Conservation (phyloP, 1,284 basidiomycete genomes). For the Trichosporon sp. region DNA sequence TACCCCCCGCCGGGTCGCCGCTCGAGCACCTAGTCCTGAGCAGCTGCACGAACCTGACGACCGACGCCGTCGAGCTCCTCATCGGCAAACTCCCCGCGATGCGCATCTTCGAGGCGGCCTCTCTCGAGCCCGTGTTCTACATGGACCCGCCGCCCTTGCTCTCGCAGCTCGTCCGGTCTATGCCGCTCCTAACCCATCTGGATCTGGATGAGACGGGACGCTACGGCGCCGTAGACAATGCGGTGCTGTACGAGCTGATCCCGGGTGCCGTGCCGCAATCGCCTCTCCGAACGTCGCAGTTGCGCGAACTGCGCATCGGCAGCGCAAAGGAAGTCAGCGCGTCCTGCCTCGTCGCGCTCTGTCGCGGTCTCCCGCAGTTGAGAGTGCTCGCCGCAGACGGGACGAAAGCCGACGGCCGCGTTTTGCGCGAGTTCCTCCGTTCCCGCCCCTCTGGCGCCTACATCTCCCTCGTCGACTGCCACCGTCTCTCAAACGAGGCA, state of each 20-base stretch:
- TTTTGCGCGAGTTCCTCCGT: conserved; percentile 69
- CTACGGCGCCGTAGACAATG: conserved; percentile 68
- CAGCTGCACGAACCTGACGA: conserved; percentile 71
- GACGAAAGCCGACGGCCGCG: conserved; percentile 67
- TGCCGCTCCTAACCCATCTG: conserved; percentile 70
- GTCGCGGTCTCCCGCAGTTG: conserved; percentile 67
- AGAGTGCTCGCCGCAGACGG: conserved; percentile 73
- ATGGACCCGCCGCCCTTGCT: conserved; percentile 32
- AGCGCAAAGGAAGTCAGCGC: conserved; percentile 67
- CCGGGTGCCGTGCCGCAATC: conserved; percentile 27
- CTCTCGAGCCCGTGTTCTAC: conserved; percentile 58
- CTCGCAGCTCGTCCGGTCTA: conserved; percentile 41
- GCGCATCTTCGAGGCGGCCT: conserved; percentile 80
- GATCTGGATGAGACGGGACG: conserved; percentile 77
- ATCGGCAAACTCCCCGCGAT: conserved; percentile 71
- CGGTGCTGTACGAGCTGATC: conserved; percentile 60
- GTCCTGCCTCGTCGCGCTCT: conserved; percentile 66
- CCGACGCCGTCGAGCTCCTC: conserved; percentile 71
- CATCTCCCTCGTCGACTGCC: conserved; percentile 74
- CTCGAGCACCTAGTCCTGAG: conserved; percentile 79
- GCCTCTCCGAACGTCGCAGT: conserved; percentile 34
- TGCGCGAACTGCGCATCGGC: conserved; percentile 76
- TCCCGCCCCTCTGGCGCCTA: conserved; percentile 51
- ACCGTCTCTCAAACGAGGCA: conserved; percentile 65
- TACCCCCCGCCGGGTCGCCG: conserved; percentile 47